These are phyloP conservation scores for Colletotrichum paranaense DNA, from an alignment of 2,329 filamentous ascomycete species.

Conservation along the genomic window DNA sequence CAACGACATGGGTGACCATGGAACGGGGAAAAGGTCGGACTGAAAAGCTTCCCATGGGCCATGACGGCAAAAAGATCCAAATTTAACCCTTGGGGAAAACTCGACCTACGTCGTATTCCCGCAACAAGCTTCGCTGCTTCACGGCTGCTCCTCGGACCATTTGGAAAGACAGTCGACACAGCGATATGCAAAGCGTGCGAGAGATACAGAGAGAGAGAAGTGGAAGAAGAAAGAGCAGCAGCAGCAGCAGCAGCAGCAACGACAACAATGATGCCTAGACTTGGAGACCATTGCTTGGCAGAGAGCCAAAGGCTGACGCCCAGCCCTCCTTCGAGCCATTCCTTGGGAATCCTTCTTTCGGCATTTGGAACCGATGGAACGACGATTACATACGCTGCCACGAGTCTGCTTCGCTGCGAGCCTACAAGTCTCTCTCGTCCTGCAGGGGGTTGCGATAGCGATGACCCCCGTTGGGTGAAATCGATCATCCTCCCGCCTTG, in stretches of 20 bases:
- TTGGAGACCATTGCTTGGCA: neutral
- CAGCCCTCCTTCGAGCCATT: neutral
- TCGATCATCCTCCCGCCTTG: slow-evolving; percentile 34
- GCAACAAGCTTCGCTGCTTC: neutral
- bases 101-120: neutral
- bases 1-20: slow-evolving; percentile 19
- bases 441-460: slow-evolving; percentile 27
- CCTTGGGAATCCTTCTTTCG: slow-evolving; percentile 2
- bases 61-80: slow-evolving; percentile 11
- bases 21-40: slow-evolving; percentile 6
- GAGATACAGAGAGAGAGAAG: neutral
- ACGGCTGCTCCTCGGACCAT: slow-evolving; percentile 33
- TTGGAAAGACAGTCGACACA: neutral
- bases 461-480: slow-evolving; percentile 17
- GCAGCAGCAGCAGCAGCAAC: neutral
- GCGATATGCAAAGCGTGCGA: neutral
- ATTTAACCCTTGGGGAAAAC: slow-evolving; percentile 6
- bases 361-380: slow-evolving; percentile 26
- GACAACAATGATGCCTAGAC: neutral
- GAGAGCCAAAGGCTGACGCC: neutral
- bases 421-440: neutral
- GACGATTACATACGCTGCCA: neutral
- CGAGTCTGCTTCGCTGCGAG: neutral
- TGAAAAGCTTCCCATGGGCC: neutral
- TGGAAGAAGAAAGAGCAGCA: neutral